Percentiles rank a stretch among this genome's conserved stretches.
These are phyloP conservation scores for Citrus unshiu DNA, from an alignment of 345 rosid species.

Conservation along the genomic window DNA sequence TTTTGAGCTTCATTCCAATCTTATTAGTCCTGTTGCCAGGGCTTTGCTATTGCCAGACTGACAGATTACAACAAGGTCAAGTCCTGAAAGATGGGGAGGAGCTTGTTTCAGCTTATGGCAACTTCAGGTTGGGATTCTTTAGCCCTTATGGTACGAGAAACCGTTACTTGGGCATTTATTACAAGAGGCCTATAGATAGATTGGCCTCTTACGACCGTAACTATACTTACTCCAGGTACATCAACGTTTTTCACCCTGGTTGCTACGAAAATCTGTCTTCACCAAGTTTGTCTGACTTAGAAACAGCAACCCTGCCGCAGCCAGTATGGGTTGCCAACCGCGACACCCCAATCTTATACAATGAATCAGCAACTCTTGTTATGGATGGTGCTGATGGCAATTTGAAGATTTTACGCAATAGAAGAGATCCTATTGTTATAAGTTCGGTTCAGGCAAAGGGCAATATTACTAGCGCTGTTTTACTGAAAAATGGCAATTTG, in stretches of 20 bases:
- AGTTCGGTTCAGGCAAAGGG: not conserved
- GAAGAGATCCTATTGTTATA: not conserved
- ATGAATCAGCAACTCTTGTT: not conserved
- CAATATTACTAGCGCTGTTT: not conserved
- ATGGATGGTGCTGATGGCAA: slow-evolving; percentile 3
- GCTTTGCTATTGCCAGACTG: not conserved
- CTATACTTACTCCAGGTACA: too few species aligned
- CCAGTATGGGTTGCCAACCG: slow-evolving; percentile 9
- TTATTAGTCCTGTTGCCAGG: not conserved
- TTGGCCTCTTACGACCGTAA: not conserved
- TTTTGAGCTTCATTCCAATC: not conserved
- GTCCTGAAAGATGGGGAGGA: not conserved
- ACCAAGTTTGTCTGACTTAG: not conserved
- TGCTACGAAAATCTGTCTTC: not conserved
- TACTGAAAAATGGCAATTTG: slow-evolving; percentile 22
- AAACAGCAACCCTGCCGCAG: not conserved
- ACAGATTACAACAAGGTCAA: slow-evolving; percentile 9
- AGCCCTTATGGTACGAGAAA: not conserved
- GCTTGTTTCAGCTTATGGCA: slow-evolving; percentile 11
- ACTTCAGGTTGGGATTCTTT: slow-evolving; percentile 16
- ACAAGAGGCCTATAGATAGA: not conserved
- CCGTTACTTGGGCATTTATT: not conserved
- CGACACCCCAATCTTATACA: not conserved
- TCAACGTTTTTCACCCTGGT: not conserved
- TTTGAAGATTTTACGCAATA: not conserved